These are phyloP conservation scores for Tilletiaria anomala DNA, from an alignment of 1,284 basidiomycete genomes.

Conservation along the genomic window DNA sequence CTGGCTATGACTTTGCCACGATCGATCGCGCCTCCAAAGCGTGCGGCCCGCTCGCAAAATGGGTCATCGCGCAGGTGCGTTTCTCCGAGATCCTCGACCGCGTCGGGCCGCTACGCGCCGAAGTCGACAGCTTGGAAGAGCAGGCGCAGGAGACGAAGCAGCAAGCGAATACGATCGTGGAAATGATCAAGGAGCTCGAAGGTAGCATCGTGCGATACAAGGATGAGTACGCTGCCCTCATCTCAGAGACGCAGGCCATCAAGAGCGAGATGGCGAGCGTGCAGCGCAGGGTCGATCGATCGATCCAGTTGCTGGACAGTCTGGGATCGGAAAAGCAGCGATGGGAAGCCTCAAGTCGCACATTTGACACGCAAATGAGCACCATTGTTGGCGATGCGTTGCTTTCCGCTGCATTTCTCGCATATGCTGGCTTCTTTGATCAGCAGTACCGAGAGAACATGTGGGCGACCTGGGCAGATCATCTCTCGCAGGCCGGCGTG, in stretches of 20 bases:
- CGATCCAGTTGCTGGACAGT: constrained; percentile 85
- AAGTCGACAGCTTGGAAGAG: constrained; percentile 79
- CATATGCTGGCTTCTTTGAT: constrained; percentile 96
- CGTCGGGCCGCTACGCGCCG: constrained; percentile 88
- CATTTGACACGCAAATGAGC: constrained; percentile 95
- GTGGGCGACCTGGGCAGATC: constrained; percentile 88
- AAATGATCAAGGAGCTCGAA: constrained; percentile 85
- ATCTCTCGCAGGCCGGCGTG: constrained; percentile 75
- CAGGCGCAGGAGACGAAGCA: constrained; percentile 86
- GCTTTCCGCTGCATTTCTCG: constrained; percentile 87
- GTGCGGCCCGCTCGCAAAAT: constrained; percentile 94
- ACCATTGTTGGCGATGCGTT: constrained; percentile 96
- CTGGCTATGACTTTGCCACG: constrained; percentile 85
- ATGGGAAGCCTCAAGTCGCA: constrained; percentile 88
- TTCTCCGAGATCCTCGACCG: constrained; percentile 97
- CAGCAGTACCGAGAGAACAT: constrained; percentile 93
- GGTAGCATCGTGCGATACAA: constrained; percentile 86
- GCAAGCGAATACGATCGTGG: constrained; percentile 73
- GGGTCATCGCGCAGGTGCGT: constrained; percentile 91
- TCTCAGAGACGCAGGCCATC: constrained; percentile 94
- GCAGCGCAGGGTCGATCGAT: constrained; percentile 88
- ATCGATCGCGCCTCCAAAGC: constrained; percentile 93
- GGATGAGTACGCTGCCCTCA: constrained; percentile 90
- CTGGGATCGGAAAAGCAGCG: constrained; percentile 85
- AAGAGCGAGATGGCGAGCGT: constrained; percentile 96